Evolutionary conservation across 1,284 basidiomycete species (phyloP), one percentile per base, ranked within the genome.

Genomic region (Ganoderma lucidum): DNA sequence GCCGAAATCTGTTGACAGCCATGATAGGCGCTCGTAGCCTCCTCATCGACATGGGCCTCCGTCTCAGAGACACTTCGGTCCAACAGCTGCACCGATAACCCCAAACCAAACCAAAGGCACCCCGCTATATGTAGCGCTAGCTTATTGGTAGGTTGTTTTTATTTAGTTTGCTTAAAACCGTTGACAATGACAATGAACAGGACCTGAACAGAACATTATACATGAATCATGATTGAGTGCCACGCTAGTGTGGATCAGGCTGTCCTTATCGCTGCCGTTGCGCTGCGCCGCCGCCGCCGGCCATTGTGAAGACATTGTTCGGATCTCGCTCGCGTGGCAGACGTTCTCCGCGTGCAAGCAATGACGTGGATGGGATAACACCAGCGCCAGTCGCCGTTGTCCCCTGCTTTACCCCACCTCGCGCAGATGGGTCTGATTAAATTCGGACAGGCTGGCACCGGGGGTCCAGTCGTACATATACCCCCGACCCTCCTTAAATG

Each of bases 281-380:
- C 48, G 48, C 48, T 28, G 48, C 48, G 23, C 48, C 48, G 4
- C 42, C 42, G 15, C 23, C 48, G 10, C 19, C 23, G 23, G 10
- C 19, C 23, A 12, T 12, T 9, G 6, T 23, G 9, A 51, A 12
- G 48, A 62, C 19, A 44, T 39, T 41, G 60, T 30, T 44, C 60
- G 60, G 39, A 62, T 41, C 60, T 39, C n/a, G 37, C 41, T 37
- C 23, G n/a, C n/a, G 59, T 60, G 37, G 53, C 53, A 56, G 14
- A 14, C 30, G 32, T 51, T 15, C 2, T 51, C 48, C 48, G 23
- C 48, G 9, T 56, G 53, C 15, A 32, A 28, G n/a, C n/a, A 17
- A 56, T 56, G 32, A 30, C 28, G 32, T 56, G 53, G 30, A 32
- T 32, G 30, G 53, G 30, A 32, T 32, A 56, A 1, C 53, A 3